Evolutionary conservation across 148 eudicot genomes (phyloP), one percentile per base, ranked within the genome.

Genomic region (Linanthus parryae): DNA sequence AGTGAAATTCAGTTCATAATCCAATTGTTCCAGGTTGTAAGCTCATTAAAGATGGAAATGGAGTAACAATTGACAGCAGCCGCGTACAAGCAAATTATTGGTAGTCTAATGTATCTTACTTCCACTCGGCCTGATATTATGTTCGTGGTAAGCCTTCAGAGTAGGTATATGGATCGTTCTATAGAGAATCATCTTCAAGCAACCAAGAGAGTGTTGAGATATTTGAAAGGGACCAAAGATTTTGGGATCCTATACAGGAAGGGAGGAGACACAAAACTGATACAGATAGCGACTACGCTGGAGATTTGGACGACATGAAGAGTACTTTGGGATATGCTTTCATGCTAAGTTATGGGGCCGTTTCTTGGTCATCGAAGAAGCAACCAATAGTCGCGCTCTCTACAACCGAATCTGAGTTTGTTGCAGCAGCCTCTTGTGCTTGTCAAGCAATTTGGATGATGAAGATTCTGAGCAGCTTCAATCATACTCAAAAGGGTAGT

Each of bases 321-420:
- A 43, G 22, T 2, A 43, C 47, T 8, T 43, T 23, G 5, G 47
- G 47, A 4, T 43, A n/a, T 18, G 43, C 19, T 7, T 43, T 43
- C 11, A 3, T 43, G 20, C 5, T 43, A 6, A 18, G 21, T n/a
- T 3, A 20, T 15, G 23, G 22, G 19, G 47, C 23, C 4, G 22
- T 43, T 16, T 43, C 47, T 7, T 43, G 47, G 47, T 5, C 47
- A 43, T 43, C 47, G 10, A 43, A 43, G 47, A 43, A 43, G 11
- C 23, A 43, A 21, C 22, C 47, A 15, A 18, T 43, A n/a, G 47
- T 18, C 5, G n/a, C 43, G 14, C n/a, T 39, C 10, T 39, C 43
- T 39, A 39, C 43, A 7, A 39, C 43, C 17, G 43, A 13, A 13
- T 15, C 43, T 7, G n/a, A 39, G 14, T 39, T 13, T 39, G 17